These are phyloP conservation scores for Hymenoscyphus infarciens DNA, from an alignment of 2,329 filamentous ascomycete genomes.

Conservation along the genomic window DNA sequence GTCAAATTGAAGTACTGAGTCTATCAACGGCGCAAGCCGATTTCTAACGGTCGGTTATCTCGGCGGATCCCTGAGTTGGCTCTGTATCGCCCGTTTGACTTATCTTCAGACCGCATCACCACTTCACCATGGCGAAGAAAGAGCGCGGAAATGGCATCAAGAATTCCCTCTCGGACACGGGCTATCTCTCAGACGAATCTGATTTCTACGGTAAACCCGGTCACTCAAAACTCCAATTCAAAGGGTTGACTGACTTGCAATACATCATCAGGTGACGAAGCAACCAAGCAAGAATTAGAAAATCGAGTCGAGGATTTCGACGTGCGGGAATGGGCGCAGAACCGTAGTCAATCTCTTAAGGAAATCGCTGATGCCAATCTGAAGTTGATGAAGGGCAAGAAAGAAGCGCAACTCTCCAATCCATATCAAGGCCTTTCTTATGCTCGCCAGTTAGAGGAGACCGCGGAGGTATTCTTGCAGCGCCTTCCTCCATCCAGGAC, in stretches of 20 bases:
- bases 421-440: conserved; percentile 49
- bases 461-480: conserved; percentile 59
- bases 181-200: conserved; percentile 42
- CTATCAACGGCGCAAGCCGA: neutral
- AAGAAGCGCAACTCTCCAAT: conserved; percentile 46
- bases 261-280: conserved; percentile 49
- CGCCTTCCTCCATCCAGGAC: conserved; percentile 59
- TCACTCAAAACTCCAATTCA: neutral
- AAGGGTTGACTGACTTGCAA: conserved; percentile 13
- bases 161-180: conserved; percentile 8
- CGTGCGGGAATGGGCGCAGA: conserved; percentile 46
- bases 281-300: conserved; percentile 46
- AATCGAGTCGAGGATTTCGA: conserved; percentile 50
- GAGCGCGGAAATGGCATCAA: conserved; percentile 8
- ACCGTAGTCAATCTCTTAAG: conserved; percentile 35
- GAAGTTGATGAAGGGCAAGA: conserved; percentile 8
- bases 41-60: neutral
- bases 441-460: conserved; percentile 63
- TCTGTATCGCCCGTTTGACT: neutral
- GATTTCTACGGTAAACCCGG: conserved; percentile 52
- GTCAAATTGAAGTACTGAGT: neutral
- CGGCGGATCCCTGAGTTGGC: neutral
- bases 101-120: neutral
- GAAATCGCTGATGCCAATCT: conserved; percentile 35
- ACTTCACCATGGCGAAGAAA: conserved; percentile 19